Evolutionary conservation across 495 filamentous ascomycete species (phyloP), one percentile per base, ranked within the genome.

Genomic region (Acidomyces sp.): DNA sequence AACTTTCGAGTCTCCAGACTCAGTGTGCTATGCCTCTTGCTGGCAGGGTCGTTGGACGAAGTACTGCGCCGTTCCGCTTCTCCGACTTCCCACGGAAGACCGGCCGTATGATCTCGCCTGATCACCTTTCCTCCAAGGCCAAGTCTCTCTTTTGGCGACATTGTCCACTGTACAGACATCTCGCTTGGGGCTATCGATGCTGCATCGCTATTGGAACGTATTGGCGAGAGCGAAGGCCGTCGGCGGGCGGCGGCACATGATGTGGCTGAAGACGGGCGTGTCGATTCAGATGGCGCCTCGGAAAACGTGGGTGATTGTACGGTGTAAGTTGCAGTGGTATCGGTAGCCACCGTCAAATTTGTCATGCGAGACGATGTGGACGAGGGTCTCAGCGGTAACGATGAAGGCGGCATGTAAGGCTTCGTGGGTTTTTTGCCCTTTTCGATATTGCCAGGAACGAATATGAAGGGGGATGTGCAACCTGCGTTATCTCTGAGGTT

Each of bases 121-220:
- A 30, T 42, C 16, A 60, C 46, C 24, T 40, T 48, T 0, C 55
- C 51, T 21, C 57, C 57, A 5, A 58, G 38, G 1, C 58, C 57
- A 5, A 62, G 50, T 25, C 58, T 45, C 41, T 62, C 55, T 35
- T 55, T 55, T 12, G 58, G 52, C 9, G 52, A 46, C 34, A 43
- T 41, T 30, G 40, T 54, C 55, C 56, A 58, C 37, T 48, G 54
- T 24, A 37, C 55, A 3, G 49, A 55, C 48, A 58, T 53, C n/a
- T 36, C 51, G 11, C 50, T 51, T 1, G 55, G 55, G 13, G 55
- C 52, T 1, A 53, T 24, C 15, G 52, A 53, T 9, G 9, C 25
- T 19, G 51, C 37, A 17, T 45, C 29, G 41, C 30, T 39, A 13
- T 29, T 51, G 13, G 37, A 17, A 13, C 38, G 22, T 17, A n/a